A percentile compares a stretch with the other conserved stretches of the same genome.
Evolutionary conservation across 169 alveolate species (phyloP).

Genomic region (Fabrea salina): DNA sequence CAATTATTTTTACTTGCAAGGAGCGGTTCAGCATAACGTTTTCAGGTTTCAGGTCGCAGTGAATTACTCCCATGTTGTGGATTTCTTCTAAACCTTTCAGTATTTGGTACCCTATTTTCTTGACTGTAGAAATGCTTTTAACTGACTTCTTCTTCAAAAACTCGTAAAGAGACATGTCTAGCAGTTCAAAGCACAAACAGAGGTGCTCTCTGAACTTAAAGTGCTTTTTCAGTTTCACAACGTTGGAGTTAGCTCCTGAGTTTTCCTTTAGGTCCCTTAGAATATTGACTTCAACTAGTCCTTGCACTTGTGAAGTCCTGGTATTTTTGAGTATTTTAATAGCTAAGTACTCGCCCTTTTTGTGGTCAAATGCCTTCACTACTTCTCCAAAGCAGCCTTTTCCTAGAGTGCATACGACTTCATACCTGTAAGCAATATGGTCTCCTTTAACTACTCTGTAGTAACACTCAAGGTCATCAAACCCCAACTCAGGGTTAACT

Average conservation of each 20-base stretch:
- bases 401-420: slow-evolving; percentile 65
- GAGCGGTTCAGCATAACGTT: slow-evolving; percentile 63
- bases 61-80: slow-evolving; percentile 60
- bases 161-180: slow-evolving; percentile 76
- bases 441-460: slow-evolving; percentile 54
- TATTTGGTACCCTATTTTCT: slow-evolving; percentile 75
- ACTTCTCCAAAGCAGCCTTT: slow-evolving; percentile 85
- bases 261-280: slow-evolving; percentile 58
- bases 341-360: slow-evolving; percentile 69
- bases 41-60: slow-evolving; percentile 84
- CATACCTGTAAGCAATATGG: slow-evolving; percentile 77
- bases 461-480: slow-evolving; percentile 55
- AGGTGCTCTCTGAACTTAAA: slow-evolving; percentile 76
- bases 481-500: slow-evolving; percentile 54
- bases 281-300: slow-evolving; percentile 68
- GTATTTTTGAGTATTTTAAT: slow-evolving; percentile 77
- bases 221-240: slow-evolving; percentile 63
- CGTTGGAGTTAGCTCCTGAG: slow-evolving; percentile 60
- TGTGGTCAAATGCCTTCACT: slow-evolving; percentile 74
- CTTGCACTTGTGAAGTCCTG: slow-evolving; percentile 63
- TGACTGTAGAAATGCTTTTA: slow-evolving; percentile 69
- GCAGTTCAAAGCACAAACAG: slow-evolving; percentile 77
- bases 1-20: slow-evolving; percentile 64
- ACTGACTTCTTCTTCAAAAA: slow-evolving; percentile 63
- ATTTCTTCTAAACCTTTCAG: slow-evolving; percentile 64